Base-by-base conservation (phyloP, 768 basidiomycete genomes). In the Suillus weaverae region DNA sequence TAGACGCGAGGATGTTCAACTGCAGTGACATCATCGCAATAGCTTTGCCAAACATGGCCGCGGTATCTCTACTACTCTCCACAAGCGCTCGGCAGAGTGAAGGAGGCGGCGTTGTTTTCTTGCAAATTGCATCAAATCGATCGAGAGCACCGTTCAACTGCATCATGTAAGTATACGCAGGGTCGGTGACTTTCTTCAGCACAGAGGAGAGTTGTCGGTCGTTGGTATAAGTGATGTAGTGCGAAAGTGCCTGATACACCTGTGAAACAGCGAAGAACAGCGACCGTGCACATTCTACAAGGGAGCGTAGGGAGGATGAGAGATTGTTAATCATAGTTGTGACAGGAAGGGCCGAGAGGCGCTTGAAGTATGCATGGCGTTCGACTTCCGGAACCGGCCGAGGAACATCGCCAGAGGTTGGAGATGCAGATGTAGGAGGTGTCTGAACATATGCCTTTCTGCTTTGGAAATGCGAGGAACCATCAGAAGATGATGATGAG, bases 191-290 rank as follows among this genome's bases (percentile, higher is more conserved):
- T 72, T 94, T 92, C 55, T 86, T 82, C 64, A 99, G 83, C 8
- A 93, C 85, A 5, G 89, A 86, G 6, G 94, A 87, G 33, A 95
- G 82, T 26, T 92, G 86, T 61, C 96, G 93, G 71, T 95, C 89
- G 66, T 89, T 86, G 36, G 90, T 90, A 67, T 91, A 91, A 26
- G 89, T 83, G 41, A 90, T 89, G 76, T 95, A 97, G 70, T 96
- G 92, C 60, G 92, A 89, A 50, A 99, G 80, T 0, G 93, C 88
- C 69, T 95, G 88, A 73, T 97, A 91, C 50, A 98, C 86, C 77
- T 98, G 96, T 48, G 92, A 93, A 67, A 95, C 83, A 3, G 94
- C 91, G 73, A 97, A 99, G 44, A 98, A 84, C 63, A 99, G 89
- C 30, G 92, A 95, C 33, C 97, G 89, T 54, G 94, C 89, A n/a